Percentiles rank a stretch among this genome's conserved stretches.
These are phyloP conservation scores for Blastobotrys americana DNA, from an alignment of 805 yeast genomes.

Conservation along the genomic window DNA sequence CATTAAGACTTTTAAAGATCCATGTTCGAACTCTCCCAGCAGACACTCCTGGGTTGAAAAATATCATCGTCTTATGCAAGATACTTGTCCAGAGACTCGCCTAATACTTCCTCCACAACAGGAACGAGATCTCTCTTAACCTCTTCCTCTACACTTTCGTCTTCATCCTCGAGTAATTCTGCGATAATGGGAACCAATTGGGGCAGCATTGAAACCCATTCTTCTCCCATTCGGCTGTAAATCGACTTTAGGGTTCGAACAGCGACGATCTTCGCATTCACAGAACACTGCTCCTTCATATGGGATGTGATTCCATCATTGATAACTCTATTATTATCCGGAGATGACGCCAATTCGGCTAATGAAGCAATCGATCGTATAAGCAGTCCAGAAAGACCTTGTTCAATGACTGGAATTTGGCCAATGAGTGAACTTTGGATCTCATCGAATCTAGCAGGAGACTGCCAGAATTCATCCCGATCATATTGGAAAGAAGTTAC, in stretches of 20 bases:
- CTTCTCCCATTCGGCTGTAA: conserved; percentile 88
- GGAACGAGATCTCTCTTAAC: conserved; percentile 86
- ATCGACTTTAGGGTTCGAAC: conserved; percentile 69
- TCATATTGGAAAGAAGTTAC: conserved; percentile 80
- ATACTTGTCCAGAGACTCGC: conserved; percentile 77
- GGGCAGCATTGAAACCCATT: conserved; percentile 85
- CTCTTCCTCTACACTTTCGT: conserved; percentile 85
- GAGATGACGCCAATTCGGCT: conserved; percentile 53
- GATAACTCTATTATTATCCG: conserved; percentile 61
- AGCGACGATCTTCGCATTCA: conserved; percentile 70
- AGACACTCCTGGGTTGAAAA: no score
- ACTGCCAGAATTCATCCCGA: conserved; percentile 92
- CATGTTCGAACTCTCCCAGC: no score
- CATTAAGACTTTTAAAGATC: no score
- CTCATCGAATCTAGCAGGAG: conserved; percentile 73
- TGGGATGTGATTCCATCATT: conserved; percentile 57
- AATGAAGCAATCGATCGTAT: conserved; percentile 74
- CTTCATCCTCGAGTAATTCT: conserved; percentile 91
- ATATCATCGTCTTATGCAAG: conserved; percentile 21
- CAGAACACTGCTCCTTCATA: conserved; percentile 49
- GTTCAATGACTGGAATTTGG: conserved; percentile 65
- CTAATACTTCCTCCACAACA: conserved; percentile 84
- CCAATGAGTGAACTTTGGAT: conserved; percentile 54
- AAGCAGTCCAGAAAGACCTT: conserved; percentile 67
- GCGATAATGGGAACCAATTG: conserved; percentile 94